phyloP scores from a whole-genome alignment of 768 basidiomycete species.

The Naganishia kalamii region DNA sequence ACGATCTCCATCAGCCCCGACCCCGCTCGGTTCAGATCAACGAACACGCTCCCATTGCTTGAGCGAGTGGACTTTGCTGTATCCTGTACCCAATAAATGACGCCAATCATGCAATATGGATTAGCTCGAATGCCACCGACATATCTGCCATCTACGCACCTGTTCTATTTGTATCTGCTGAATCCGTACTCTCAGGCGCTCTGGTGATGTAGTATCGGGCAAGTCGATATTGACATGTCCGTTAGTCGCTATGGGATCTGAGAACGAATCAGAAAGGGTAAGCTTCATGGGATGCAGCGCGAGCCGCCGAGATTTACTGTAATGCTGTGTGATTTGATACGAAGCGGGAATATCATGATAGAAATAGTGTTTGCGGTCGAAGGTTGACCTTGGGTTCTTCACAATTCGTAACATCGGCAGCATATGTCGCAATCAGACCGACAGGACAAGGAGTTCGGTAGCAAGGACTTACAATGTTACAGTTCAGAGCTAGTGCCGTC shows the following conservation, averaged over 20 bases:
- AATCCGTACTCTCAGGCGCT: slow-evolving; percentile 60
- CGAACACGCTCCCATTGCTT: slow-evolving; percentile 42
- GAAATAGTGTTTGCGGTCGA: slow-evolving; percentile 97
- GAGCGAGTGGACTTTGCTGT: slow-evolving; percentile 72
- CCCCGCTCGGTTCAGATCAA: slow-evolving; percentile 89
- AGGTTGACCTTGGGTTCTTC: slow-evolving; percentile 67
- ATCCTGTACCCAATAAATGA: slow-evolving; percentile 54
- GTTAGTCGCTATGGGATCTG: slow-evolving; percentile 71
- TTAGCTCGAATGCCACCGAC: slow-evolving; percentile 3
- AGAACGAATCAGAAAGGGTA: not conserved
- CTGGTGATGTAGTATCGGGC: slow-evolving; percentile 17
- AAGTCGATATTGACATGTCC: slow-evolving; percentile 54
- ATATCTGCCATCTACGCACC: slow-evolving; percentile 49
- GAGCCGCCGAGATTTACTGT: slow-evolving; percentile 53
- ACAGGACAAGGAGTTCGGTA: too few relatives aligned
- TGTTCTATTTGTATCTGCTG: slow-evolving; percentile 95
- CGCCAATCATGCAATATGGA: not conserved
- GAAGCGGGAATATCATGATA: slow-evolving; percentile 90
- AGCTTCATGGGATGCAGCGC: not conserved
- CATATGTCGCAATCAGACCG: too few relatives aligned
- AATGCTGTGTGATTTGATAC: slow-evolving; percentile 95
- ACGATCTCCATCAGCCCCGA: slow-evolving; percentile 91
- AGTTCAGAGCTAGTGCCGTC: slow-evolving; percentile 67
- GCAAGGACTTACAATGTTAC: slow-evolving; percentile 44
- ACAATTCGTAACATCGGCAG: too few relatives aligned